Base-by-base conservation (phyloP, 805 yeast species). In the Zygoascus bituminiphila region DNA sequence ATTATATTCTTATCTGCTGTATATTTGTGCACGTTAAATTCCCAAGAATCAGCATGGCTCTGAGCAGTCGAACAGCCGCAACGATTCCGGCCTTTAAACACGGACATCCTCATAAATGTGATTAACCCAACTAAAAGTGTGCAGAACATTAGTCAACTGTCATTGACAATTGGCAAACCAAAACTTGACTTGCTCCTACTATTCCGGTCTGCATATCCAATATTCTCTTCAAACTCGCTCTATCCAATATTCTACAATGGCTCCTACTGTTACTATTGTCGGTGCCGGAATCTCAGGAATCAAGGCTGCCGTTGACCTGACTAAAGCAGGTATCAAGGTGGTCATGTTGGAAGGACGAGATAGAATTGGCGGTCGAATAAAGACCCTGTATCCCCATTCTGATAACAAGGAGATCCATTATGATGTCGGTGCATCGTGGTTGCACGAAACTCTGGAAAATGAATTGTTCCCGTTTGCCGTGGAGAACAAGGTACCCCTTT, bases 281-380 rank as follows among this genome's bases (percentile, higher is more conserved):
- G 95, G 95, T 2, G 93, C 82, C 20, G 95, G 95, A 0, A 77
- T 85, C 19, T 65, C 93, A 2, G 95, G 94, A 0, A 64, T 85
- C 31, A 83, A 82, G 55, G 82, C 95, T 1, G 88, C 89, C 0
- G 58, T 75, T 2, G 77, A 74, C 14, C 67, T 84, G 7, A 58
- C 66, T 25, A 54, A 57, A 2, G 57, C 70, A 6, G 77, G 74
- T 0, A 62, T 75, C 15, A 76, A 78, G 44, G 72, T 78, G n/a
- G 55, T 76, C 5, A 57, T 86, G 0, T 49, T 86, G 8, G 95
- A 85, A 55, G 87, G 88, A 0, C 74, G 85, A 56, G 73, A 74
- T 52, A 64, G 86, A 40, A 59, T 82, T 4, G 95, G 94, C 5
- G 95, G 95, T 0, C 65, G 95, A 51, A 62, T 82, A 62, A 72